Percentiles rank a stretch among this genome's conserved stretches.
phyloP scores from a whole-genome alignment of 345 rosid genomes.

The Barbarea vulgaris region DNA sequence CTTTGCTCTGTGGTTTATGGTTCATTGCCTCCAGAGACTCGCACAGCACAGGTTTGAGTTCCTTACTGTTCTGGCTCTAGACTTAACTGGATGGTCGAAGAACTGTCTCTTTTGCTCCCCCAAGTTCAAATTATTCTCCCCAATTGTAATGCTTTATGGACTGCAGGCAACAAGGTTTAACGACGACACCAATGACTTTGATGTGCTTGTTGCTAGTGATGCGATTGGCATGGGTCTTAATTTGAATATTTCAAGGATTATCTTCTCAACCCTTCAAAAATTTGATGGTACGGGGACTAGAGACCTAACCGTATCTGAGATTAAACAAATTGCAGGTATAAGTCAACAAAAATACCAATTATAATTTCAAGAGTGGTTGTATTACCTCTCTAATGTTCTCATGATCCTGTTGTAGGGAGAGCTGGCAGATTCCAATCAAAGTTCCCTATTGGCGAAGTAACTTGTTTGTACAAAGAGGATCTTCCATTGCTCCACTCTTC shows the following conservation, averaged over 20 bases:
- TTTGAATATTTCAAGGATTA: slow-evolving; percentile 84
- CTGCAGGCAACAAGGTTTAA: slow-evolving; percentile 91
- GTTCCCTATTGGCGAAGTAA: slow-evolving; percentile 90
- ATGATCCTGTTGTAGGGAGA: slow-evolving; percentile 58
- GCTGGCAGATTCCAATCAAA: slow-evolving; percentile 91
- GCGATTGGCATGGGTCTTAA: slow-evolving; percentile 99
- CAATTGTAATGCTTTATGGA: slow-evolving; percentile 40
- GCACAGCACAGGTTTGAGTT: slow-evolving; percentile 81
- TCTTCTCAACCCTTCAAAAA: slow-evolving; percentile 77
- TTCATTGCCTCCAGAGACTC: slow-evolving; percentile 90
- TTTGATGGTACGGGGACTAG: slow-evolving; percentile 74
- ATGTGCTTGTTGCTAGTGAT: slow-evolving; percentile 98
- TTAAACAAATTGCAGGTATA: slow-evolving; percentile 94
- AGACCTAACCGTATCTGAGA: slow-evolving; percentile 73
- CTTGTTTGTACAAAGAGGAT: slow-evolving; percentile 67
- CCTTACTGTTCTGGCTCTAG: slow-evolving; percentile 24
- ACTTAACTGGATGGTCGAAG: slow-evolving; percentile 15
- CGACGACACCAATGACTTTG: slow-evolving; percentile 77
- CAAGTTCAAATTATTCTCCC: not conserved
- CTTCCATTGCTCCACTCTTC: slow-evolving; percentile 81
- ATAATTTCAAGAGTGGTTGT: not conserved
- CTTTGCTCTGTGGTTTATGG: slow-evolving; percentile 96
- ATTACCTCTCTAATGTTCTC: slow-evolving; percentile 13
- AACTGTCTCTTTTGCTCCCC: not conserved
- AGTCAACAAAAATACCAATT: not conserved